phyloP scores from a whole-genome alignment of 768 basidiomycete species.

The Dictyophora rubrovolvata region DNA sequence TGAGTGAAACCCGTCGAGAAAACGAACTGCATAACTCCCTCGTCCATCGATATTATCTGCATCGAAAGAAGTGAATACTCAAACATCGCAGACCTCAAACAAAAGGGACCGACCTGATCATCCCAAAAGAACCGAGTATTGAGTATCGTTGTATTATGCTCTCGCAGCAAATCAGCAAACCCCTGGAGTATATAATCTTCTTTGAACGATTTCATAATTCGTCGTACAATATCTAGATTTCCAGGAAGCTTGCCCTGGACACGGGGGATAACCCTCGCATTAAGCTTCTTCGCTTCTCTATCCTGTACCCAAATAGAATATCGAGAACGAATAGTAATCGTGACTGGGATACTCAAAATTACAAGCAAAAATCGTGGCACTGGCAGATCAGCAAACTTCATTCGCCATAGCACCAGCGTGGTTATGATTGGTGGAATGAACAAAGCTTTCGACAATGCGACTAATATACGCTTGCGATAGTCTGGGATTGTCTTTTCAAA shows the following conservation, averaged over 20 bases:
- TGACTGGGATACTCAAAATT: not conserved
- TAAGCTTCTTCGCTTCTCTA: not conserved
- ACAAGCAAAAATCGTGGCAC: not conserved
- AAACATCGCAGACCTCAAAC: not conserved
- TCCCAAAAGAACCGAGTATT: constrained; percentile 61
- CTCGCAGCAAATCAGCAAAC: constrained; percentile 55
- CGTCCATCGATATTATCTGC: constrained; percentile 68
- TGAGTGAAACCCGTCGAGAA: constrained; percentile 54
- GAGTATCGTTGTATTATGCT: constrained; percentile 61
- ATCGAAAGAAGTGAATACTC: not conserved
- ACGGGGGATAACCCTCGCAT: constrained; percentile 40
- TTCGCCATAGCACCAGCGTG: not conserved
- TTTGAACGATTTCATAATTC: constrained; percentile 43
- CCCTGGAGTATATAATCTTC: constrained; percentile 53
- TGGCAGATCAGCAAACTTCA: not conserved
- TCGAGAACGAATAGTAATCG: not conserved
- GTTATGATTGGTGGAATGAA: not conserved
- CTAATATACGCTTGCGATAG: not conserved
- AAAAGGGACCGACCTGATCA: constrained; percentile 42
- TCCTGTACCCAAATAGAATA: not conserved
- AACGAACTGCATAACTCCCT: constrained; percentile 55
- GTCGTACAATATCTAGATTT: constrained; percentile 60
- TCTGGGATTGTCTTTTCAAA: not conserved
- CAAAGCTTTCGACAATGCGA: not conserved
- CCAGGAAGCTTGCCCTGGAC: constrained; percentile 68